Evolutionary conservation across 73 alveolate species (phyloP).

Genomic region (Tetrahymena elliotti): DNA sequence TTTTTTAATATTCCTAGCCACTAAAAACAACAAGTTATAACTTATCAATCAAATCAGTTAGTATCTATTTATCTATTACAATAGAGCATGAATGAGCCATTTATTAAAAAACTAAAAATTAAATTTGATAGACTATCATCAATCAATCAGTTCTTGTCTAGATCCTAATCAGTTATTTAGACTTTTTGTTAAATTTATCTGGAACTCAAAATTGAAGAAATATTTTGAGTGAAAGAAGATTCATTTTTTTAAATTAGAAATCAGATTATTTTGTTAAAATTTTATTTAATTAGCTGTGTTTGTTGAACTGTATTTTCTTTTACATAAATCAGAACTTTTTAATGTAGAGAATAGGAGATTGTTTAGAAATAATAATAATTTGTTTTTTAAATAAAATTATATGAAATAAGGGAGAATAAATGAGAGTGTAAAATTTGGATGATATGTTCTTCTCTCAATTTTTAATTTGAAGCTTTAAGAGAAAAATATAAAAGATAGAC

Average conservation of each 20-base stretch:
- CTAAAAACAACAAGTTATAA: neutral
- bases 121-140: neutral
- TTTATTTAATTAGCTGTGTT: neutral
- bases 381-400: neutral
- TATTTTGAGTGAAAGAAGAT: neutral
- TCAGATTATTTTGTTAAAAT: neutral
- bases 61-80: neutral
- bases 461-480: neutral
- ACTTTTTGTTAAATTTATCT: neutral
- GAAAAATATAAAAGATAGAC: neutral
- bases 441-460: neutral
- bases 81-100: neutral
- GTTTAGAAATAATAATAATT: neutral
- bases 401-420: neutral
- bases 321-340: neutral
- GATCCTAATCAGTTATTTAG: neutral
- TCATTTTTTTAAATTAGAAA: neutral
- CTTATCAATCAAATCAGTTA: neutral
- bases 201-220: neutral
- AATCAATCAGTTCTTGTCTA: neutral
- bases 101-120: no score
- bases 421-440: neutral
- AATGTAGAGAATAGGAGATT: neutral
- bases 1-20: neutral
- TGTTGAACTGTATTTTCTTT: neutral